These are phyloP conservation scores for Candida sp. DNA, from an alignment of 1,139 yeast species.

Conservation along the genomic window DNA sequence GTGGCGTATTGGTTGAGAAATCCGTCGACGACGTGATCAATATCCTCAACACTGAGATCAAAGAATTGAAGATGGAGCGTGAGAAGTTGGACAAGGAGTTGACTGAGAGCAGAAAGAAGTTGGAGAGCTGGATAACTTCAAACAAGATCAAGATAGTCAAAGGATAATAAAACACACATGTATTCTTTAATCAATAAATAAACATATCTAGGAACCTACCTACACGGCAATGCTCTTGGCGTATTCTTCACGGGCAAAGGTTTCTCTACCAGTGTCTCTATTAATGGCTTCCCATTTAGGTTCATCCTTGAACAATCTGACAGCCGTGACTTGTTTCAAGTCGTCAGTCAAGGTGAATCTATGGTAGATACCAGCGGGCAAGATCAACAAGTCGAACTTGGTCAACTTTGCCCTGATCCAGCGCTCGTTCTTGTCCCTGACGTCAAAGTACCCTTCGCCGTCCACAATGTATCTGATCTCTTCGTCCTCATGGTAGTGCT, in stretches of 20 bases:
- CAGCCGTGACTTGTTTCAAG: conserved; percentile 69
- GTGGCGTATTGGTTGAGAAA: conserved; percentile 89
- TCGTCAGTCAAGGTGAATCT: conserved; percentile 76
- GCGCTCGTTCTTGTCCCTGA: conserved; percentile 65
- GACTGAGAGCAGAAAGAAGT: conserved; percentile 51
- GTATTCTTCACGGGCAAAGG: conserved; percentile 34
- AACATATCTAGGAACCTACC: background rate
- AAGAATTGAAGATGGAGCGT: conserved; percentile 47
- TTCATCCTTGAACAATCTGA: conserved; percentile 89
- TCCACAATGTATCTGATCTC: conserved; percentile 90
- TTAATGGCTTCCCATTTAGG: conserved; percentile 96
- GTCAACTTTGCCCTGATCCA: conserved; percentile 82
- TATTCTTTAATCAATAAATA: background rate
- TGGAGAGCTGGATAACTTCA: conserved; percentile 69
- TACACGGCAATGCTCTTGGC: conserved; percentile 29
- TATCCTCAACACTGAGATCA: conserved; percentile 63
- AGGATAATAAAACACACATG: conserved; percentile 9
- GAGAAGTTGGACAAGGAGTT: conserved; percentile 50
- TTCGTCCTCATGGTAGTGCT: conserved; percentile 96
- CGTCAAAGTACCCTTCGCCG: conserved; percentile 94
- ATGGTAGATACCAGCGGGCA: conserved; percentile 95
- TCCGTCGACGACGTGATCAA: conserved; percentile 78
- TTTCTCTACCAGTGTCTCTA: conserved; percentile 44
- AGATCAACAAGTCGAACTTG: conserved; percentile 69
- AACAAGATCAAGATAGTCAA: conserved; percentile 69